phyloP scores from a whole-genome alignment of 2,329 filamentous ascomycete species.

The Geosmithia flava region DNA sequence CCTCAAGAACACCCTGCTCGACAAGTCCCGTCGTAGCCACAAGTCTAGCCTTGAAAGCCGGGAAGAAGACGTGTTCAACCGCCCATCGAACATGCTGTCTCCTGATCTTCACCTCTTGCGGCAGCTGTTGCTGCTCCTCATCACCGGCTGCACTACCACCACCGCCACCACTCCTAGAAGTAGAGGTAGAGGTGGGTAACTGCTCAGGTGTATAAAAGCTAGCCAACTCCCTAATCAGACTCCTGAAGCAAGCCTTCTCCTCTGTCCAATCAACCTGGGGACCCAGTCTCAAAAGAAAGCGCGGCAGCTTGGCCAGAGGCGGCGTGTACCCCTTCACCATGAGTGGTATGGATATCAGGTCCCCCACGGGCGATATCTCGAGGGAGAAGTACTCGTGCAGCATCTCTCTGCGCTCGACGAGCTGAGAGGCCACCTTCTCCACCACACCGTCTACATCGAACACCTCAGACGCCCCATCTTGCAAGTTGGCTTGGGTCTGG shows the following conservation, averaged over 20 bases:
- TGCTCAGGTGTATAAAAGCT: constrained; percentile 85
- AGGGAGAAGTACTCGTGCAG: constrained; percentile 86
- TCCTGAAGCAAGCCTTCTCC: constrained; percentile 76
- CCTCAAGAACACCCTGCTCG: constrained; percentile 64
- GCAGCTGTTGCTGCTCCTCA: constrained; percentile 29
- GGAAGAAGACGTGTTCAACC: constrained; percentile 80
- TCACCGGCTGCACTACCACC: constrained; percentile 16
- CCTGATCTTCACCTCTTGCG: constrained; percentile 42
- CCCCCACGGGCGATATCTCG: constrained; percentile 65
- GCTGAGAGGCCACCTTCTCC: constrained; percentile 49
- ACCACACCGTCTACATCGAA: constrained; percentile 58
- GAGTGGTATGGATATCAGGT: constrained; percentile 69
- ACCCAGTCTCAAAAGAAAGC: constrained; percentile 77
- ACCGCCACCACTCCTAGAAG: constrained; percentile 17
- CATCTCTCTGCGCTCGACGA: constrained; percentile 73
- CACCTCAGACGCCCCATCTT: constrained; percentile 25
- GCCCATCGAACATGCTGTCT: constrained; percentile 59
- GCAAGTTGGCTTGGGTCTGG: constrained; percentile 11
- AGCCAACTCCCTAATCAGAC: constrained; percentile 76
- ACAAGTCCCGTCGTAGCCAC: constrained; percentile 72
- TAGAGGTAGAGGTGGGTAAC: constrained; percentile 28
- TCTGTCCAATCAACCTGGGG: constrained; percentile 79
- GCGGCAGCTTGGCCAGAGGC: constrained; percentile 72
- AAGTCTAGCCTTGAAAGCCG: constrained; percentile 70
- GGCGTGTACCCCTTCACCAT: constrained; percentile 84